phyloP scores from a whole-genome alignment of 129 eudicot genomes.

The Flaveria robusta region DNA sequence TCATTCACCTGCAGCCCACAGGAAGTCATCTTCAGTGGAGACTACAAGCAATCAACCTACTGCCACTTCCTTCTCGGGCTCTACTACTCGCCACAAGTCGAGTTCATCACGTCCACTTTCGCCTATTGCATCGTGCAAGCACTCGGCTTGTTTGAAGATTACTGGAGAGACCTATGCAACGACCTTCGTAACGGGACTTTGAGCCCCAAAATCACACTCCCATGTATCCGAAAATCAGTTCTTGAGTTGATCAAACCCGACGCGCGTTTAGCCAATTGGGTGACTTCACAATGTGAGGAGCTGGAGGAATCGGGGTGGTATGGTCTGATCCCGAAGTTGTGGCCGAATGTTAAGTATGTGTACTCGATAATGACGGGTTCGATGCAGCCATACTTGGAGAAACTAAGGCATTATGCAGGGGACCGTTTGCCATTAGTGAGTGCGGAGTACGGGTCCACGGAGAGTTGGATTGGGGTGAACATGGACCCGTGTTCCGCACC shows the following conservation, averaged over 20 bases:
- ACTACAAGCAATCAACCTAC: conserved; percentile 70
- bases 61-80: conserved; percentile 94
- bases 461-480: conserved; percentile 92
- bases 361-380: conserved; percentile 91
- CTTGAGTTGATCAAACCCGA: conserved; percentile 41
- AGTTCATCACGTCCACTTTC: conserved; percentile 74
- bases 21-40: conserved; percentile 73
- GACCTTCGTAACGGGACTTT: conserved; percentile 66
- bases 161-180: conserved; percentile 56
- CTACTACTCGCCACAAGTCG: conserved; percentile 48
- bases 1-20: conserved; percentile 77
- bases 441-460: conserved; percentile 90
- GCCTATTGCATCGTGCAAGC: conserved; percentile 77
- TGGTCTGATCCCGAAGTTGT: conserved; percentile 62
- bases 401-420: conserved; percentile 72
- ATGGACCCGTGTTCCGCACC: conserved; percentile 64
- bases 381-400: conserved; percentile 69
- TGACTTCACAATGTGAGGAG: conserved; percentile 49
- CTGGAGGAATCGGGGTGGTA: conserved; percentile 50
- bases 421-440: conserved; percentile 68
- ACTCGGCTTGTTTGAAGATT: conserved; percentile 55
- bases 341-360: conserved; percentile 80
- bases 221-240: conserved; percentile 44
- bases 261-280: conserved; percentile 37
- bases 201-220: conserved; percentile 49